These are phyloP conservation scores for Scutellaria galericulata DNA, from an alignment of 257 asterid genomes.

Conservation along the genomic window DNA sequence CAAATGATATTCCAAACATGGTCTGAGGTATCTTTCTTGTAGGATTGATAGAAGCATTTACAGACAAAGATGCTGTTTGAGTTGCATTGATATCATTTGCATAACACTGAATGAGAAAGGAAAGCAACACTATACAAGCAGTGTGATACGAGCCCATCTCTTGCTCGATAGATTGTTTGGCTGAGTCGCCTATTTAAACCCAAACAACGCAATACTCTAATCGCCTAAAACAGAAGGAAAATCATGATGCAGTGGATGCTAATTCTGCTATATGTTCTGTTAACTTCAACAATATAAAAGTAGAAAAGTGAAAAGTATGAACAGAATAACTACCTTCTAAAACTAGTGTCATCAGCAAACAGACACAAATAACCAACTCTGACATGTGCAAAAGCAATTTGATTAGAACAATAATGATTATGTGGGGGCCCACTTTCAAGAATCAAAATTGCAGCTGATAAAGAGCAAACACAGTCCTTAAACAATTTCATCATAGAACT, in stretches of 20 bases:
- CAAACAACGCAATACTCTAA: neutral
- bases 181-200: slow-evolving; percentile 32
- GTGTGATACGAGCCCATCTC: slow-evolving; percentile 53
- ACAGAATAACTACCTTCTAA: slow-evolving; percentile 42
- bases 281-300: slow-evolving; percentile 12
- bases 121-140: slow-evolving; percentile 40
- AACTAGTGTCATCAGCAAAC: slow-evolving; percentile 35
- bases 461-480: neutral
- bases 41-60: slow-evolving; percentile 58
- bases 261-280: slow-evolving; percentile 29
- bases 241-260: slow-evolving; percentile 6
- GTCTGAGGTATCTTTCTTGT: slow-evolving; percentile 57
- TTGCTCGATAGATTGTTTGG: slow-evolving; percentile 37
- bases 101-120: slow-evolving; percentile 42
- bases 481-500: neutral
- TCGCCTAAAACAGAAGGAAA: neutral
- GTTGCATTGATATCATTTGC: slow-evolving; percentile 46
- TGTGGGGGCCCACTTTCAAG: slow-evolving; percentile 3
- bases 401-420: neutral
- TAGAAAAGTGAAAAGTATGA: slow-evolving; percentile 20
- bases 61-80: slow-evolving; percentile 59
- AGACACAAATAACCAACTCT: slow-evolving; percentile 19
- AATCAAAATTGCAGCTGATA: neutral
- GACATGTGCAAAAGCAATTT: slow-evolving; percentile 5
- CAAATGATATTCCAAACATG: slow-evolving; percentile 87